Conservation (phyloP, 768 basidiomycete species). For the Leucocoprinus sp. region DNA sequence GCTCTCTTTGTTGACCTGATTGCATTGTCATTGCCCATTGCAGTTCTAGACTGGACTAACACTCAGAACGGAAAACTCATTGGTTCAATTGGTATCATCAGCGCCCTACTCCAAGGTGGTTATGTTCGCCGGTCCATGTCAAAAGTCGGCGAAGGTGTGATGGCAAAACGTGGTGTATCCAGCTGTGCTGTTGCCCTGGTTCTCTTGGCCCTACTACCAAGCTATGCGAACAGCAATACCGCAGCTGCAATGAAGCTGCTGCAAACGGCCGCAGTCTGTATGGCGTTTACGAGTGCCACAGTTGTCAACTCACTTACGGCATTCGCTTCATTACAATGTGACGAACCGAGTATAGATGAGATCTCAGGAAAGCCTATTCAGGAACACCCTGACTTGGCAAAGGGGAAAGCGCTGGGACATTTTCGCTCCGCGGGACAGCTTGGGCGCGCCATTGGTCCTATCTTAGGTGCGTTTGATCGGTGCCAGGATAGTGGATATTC, state of each 20-base stretch:
- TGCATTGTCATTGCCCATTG: not conserved
- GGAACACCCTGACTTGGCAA: slow-evolving; percentile 63
- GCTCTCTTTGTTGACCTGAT: not conserved
- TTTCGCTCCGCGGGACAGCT: slow-evolving; percentile 94
- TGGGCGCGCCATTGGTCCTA: slow-evolving; percentile 85
- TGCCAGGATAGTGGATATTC: not conserved
- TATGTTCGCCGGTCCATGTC: slow-evolving; percentile 81
- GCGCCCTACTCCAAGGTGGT: slow-evolving; percentile 86
- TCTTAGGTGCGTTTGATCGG: slow-evolving; percentile 55
- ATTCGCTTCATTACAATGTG: slow-evolving; percentile 84
- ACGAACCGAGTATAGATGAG: slow-evolving; percentile 52
- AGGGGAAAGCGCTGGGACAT: slow-evolving; percentile 75
- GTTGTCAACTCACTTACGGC: slow-evolving; percentile 93
- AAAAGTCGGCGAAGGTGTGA: slow-evolving; percentile 67
- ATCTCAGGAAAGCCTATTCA: slow-evolving; percentile 46
- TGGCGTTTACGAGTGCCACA: slow-evolving; percentile 93
- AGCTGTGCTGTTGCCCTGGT: slow-evolving; percentile 65
- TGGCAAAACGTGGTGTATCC: slow-evolving; percentile 76
- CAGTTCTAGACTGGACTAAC: slow-evolving; percentile 87
- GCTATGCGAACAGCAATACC: slow-evolving; percentile 32
- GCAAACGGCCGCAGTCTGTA: slow-evolving; percentile 66
- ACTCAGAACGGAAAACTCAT: slow-evolving; percentile 82
- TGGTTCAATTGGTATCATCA: slow-evolving; percentile 83
- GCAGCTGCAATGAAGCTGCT: slow-evolving; percentile 43
- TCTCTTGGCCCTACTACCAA: slow-evolving; percentile 67